Evolutionary conservation across 768 basidiomycete species (phyloP).

Genomic region (Tricholoma bakamatsutake): DNA sequence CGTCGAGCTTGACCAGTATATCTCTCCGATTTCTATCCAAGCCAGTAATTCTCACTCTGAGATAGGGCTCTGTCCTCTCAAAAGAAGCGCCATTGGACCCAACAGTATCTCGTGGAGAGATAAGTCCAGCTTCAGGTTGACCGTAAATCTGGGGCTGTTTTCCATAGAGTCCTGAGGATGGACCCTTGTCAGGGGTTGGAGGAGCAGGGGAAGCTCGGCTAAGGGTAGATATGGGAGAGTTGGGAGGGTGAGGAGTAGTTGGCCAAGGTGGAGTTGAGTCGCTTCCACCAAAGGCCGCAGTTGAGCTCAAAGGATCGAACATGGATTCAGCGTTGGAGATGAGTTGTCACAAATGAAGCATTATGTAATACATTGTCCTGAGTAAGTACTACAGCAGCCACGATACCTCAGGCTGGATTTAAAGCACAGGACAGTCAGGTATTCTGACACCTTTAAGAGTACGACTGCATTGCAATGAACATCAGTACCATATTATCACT

Average conservation of each 20-base stretch:
- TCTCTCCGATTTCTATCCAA: conserved; percentile 95
- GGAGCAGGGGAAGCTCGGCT: conserved; percentile 47
- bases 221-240: conserved; percentile 67
- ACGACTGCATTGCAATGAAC: conserved; percentile 35
- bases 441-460: conserved; percentile 67
- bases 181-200: conserved; percentile 46
- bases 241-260: conserved; percentile 69
- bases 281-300: conserved; percentile 46
- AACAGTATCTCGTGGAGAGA: conserved; percentile 64
- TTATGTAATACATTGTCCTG: too few relatives aligned
- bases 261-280: conserved; percentile 63
- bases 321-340: conserved; percentile 24
- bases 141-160: conserved; percentile 85
- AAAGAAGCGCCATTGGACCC: conserved; percentile 64
- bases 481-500: not conserved
- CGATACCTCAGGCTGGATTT: not conserved
- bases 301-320: conserved; percentile 70
- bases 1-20: conserved; percentile 90
- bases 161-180: conserved; percentile 58
- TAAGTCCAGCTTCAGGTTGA: conserved; percentile 75
- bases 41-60: conserved; percentile 84
- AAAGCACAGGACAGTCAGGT: conserved; percentile 45
- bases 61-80: conserved; percentile 77
- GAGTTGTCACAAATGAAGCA: too few relatives aligned
- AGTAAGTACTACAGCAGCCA: too few relatives aligned